These are phyloP conservation scores for Hemileccinum rubropunctum DNA, from an alignment of 768 basidiomycete species.

Conservation along the genomic window DNA sequence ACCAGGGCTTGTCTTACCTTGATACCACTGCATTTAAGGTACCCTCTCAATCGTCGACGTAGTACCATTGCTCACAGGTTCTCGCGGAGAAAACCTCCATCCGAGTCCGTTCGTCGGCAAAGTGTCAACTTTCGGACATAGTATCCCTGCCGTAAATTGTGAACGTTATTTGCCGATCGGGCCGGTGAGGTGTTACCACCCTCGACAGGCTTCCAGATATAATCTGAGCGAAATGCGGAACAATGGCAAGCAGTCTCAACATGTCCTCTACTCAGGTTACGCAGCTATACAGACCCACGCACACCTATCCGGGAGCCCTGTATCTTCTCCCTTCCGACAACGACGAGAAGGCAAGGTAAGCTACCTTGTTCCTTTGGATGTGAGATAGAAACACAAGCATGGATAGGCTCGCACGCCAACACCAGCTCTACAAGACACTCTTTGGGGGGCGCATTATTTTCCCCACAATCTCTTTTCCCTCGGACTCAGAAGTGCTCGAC, in stretches of 20 bases:
- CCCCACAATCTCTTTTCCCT: slow-evolving; percentile 4
- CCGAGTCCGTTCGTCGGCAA: no score
- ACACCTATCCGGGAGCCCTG: slow-evolving; percentile 15
- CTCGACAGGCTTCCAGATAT: no score
- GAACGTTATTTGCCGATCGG: no score
- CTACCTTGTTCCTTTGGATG: neutral
- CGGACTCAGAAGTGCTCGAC: slow-evolving; percentile 16
- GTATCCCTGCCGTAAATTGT: no score
- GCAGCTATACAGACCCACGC: neutral
- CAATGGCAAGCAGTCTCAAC: neutral
- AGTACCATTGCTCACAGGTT: no score
- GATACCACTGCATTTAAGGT: no score
- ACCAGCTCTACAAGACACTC: slow-evolving; percentile 16
- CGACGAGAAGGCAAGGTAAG: slow-evolving; percentile 16
- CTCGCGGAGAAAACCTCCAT: no score
- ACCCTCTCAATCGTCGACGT: no score
- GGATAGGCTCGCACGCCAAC: slow-evolving; percentile 15
- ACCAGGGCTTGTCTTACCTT: no score
- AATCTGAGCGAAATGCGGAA: neutral
- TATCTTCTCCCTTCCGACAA: slow-evolving; percentile 25
- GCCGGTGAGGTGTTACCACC: no score
- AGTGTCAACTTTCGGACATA: no score
- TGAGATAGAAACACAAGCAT: neutral
- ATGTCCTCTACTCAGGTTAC: neutral
- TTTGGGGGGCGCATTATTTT: slow-evolving; percentile 18